Percentiles rank a stretch among this genome's conserved stretches.
These are phyloP conservation scores for Violaceomyces palustris DNA, from an alignment of 1,284 basidiomycete genomes.

Conservation along the genomic window DNA sequence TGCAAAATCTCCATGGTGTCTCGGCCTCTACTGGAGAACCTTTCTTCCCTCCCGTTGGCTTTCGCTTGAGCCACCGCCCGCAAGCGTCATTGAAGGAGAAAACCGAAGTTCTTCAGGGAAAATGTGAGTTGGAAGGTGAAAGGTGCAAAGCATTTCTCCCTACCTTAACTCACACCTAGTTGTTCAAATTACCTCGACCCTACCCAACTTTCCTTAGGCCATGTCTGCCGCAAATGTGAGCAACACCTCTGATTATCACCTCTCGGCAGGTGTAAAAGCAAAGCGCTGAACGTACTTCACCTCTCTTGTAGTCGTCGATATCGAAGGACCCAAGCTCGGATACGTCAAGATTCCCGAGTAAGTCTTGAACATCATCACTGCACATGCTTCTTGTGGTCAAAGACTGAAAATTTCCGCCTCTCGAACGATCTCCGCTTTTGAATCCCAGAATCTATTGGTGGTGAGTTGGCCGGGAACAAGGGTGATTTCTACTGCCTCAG, in stretches of 20 bases:
- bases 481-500: neutral
- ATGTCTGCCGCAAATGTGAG: constrained; percentile 15
- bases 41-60: constrained; percentile 25
- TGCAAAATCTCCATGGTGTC: constrained; percentile 35
- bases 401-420: neutral
- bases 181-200: neutral
- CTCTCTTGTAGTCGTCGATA: constrained; percentile 4
- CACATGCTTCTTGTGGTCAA: neutral
- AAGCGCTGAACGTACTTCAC: neutral
- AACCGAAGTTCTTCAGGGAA: constrained; percentile 11
- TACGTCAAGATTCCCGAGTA: constrained; percentile 24
- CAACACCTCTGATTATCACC: neutral
- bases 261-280: neutral
- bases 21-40: constrained; percentile 18
- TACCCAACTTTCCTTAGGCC: constrained; percentile 2
- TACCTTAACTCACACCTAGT: neutral
- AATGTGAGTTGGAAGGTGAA: neutral
- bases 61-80: constrained; percentile 3
- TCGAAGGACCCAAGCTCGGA: constrained; percentile 15
- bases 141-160: neutral
- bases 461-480: neutral
- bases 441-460: constrained; percentile 30
- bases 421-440: no score
- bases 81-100: constrained; percentile 8
- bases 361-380: neutral